Percentiles rank a stretch among this genome's conserved stretches.
Conservation (phyloP, 169 alveolate species). For the Plasmodium gonderi region DNA sequence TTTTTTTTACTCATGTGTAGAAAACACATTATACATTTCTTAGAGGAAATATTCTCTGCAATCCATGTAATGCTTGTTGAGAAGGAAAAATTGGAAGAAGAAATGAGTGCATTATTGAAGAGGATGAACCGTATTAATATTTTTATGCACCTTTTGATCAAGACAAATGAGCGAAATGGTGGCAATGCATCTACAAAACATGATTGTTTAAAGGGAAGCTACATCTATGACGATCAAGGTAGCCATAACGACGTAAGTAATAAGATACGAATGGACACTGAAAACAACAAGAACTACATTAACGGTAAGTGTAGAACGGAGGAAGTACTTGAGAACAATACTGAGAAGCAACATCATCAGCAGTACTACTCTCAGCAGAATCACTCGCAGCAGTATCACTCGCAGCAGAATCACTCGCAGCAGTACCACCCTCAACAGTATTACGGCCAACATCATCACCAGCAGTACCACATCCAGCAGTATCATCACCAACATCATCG, state of each 20-base stretch:
- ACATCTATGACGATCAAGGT: background rate
- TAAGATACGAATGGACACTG: background rate
- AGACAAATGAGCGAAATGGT: slow-evolving; percentile 10
- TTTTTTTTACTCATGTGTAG: slow-evolving; percentile 29
- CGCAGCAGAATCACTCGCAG: background rate
- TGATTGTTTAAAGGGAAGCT: background rate
- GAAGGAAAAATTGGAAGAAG: background rate
- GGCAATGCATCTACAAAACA: no score
- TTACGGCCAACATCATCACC: background rate
- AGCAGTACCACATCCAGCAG: background rate
- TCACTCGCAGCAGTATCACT: background rate
- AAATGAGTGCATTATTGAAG: slow-evolving; percentile 5
- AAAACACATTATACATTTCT: slow-evolving; percentile 25
- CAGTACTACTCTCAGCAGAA: background rate
- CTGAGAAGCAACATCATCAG: background rate
- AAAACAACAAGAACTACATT: background rate
- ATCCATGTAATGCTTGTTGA: background rate
- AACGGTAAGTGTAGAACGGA: slow-evolving; percentile 12
- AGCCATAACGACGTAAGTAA: background rate
- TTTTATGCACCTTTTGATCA: slow-evolving; percentile 7
- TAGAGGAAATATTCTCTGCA: slow-evolving; percentile 17
- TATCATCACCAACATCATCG: background rate
- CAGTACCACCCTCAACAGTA: background rate
- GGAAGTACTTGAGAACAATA: background rate
- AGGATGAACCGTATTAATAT: slow-evolving; percentile 24